phyloP scores from a whole-genome alignment of 2,329 filamentous ascomycete genomes.

The Beauveria caledonica region DNA sequence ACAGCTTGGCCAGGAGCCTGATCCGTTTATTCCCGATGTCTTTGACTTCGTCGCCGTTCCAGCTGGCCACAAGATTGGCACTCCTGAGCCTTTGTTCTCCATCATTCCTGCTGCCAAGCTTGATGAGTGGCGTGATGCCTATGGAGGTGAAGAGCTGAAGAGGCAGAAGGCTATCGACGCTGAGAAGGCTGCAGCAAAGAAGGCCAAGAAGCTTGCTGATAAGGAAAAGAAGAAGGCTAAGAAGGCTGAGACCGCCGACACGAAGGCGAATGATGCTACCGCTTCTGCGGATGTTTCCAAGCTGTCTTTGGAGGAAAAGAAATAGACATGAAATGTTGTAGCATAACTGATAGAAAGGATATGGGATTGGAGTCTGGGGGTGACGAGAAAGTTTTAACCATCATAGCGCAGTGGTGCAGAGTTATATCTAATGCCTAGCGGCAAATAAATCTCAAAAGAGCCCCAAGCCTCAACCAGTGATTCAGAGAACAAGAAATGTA shows the following conservation, averaged over 20 bases:
- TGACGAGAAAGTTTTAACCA: conserved; percentile 2
- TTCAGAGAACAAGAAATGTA: neutral
- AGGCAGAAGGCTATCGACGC: conserved; percentile 57
- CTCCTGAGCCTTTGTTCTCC: conserved; percentile 72
- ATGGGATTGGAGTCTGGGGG: conserved; percentile 7
- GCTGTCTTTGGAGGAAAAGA: conserved; percentile 6
- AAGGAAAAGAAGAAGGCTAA: conserved; percentile 37
- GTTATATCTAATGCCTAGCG: neutral
- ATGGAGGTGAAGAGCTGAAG: conserved; percentile 56
- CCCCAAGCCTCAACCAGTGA: neutral
- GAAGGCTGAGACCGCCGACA: conserved; percentile 25
- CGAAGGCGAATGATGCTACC: neutral
- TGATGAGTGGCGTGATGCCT: conserved; percentile 73
- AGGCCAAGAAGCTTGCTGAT: conserved; percentile 42
- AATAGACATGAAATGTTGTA: conserved; percentile 2
- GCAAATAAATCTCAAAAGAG: neutral
- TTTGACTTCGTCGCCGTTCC: conserved; percentile 57
- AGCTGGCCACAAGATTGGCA: conserved; percentile 73
- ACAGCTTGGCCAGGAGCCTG: conserved; percentile 57
- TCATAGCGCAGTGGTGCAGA: conserved; percentile 2
- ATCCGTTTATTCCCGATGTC: conserved; percentile 52
- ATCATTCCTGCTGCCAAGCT: conserved; percentile 75
- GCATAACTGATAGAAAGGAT: conserved; percentile 1
- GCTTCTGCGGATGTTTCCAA: conserved; percentile 2
- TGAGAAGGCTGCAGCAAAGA: conserved; percentile 42